These are phyloP conservation scores for Yarrowia sp. DNA, from an alignment of 805 yeast species.

Conservation along the genomic window DNA sequence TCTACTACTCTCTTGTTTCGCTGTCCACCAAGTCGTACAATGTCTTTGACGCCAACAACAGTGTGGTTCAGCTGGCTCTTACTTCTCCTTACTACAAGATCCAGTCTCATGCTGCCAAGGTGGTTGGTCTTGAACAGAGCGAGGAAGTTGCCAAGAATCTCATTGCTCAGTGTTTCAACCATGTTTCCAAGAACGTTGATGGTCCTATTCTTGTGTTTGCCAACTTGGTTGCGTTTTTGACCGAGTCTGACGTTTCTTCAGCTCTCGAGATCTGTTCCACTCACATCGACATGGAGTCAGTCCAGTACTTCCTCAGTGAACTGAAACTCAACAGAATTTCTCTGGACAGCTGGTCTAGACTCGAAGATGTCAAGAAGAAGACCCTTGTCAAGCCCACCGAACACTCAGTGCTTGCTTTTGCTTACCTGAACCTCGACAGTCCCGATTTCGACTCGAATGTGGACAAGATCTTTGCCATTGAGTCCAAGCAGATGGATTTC, in stretches of 20 bases:
- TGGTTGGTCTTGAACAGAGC: slow-evolving; percentile 25
- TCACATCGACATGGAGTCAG: slow-evolving; percentile 20
- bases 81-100: slow-evolving; percentile 31
- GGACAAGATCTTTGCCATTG: slow-evolving; percentile 59
- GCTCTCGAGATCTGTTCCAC: slow-evolving; percentile 13
- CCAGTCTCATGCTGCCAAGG: slow-evolving; percentile 15
- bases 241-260: not conserved
- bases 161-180: slow-evolving; percentile 2
- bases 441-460: slow-evolving; percentile 48
- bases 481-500: slow-evolving; percentile 74
- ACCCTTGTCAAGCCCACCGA: slow-evolving; percentile 32
- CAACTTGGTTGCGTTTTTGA: not conserved
- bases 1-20: slow-evolving; percentile 30
- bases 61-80: slow-evolving; percentile 17
- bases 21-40: slow-evolving; percentile 24
- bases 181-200: slow-evolving; percentile 18
- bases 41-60: slow-evolving; percentile 24
- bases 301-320: slow-evolving; percentile 4
- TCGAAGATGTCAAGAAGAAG: slow-evolving; percentile 19
- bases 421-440: slow-evolving; percentile 41
- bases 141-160: not conserved
- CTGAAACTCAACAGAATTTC: slow-evolving; percentile 27
- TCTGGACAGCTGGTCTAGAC: slow-evolving; percentile 2
- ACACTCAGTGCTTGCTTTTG: slow-evolving; percentile 53
- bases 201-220: slow-evolving; percentile 24